A percentile compares a stretch with the other conserved stretches of the same genome.
Evolutionary conservation across 768 basidiomycete genomes (phyloP).

Genomic region (Saitozyma sp.): DNA sequence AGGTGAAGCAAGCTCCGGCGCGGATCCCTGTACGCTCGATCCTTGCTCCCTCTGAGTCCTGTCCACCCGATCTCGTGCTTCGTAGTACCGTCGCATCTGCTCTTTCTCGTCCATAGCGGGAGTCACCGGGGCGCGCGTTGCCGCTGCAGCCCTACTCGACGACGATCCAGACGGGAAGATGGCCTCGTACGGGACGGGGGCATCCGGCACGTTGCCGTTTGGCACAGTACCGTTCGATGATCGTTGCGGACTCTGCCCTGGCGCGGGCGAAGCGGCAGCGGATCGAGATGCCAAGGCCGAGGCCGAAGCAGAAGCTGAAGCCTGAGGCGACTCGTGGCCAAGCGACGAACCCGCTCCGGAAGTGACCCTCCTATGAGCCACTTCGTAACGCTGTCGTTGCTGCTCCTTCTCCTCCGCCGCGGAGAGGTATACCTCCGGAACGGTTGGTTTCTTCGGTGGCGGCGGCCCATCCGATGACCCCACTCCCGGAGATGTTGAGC

Average conservation of each 20-base stretch:
- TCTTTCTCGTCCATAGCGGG: slow-evolving; percentile 24
- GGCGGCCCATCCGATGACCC: too few relatives aligned
- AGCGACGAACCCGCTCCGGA: too few relatives aligned
- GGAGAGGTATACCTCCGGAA: slow-evolving; percentile 6
- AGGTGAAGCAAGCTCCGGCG: too few relatives aligned
- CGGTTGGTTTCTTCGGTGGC: too few relatives aligned
- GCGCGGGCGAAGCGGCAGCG: too few relatives aligned
- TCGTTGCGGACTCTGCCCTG: too few relatives aligned
- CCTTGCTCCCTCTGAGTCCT: slow-evolving; percentile 1
- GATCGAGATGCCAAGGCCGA: too few relatives aligned
- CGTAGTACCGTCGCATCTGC: slow-evolving; percentile 45
- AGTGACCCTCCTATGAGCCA: slow-evolving; percentile 13
- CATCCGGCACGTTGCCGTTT: neutral
- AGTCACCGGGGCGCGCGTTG: neutral
- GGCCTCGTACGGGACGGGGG: slow-evolving; percentile 1
- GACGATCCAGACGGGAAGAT: slow-evolving; percentile 3
- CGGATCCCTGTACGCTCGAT: too few relatives aligned
- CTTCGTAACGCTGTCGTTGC: slow-evolving; percentile 37
- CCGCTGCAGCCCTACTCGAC: neutral
- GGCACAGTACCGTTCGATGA: too few relatives aligned
- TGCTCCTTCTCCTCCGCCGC: slow-evolving; percentile 43
- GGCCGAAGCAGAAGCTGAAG: neutral
- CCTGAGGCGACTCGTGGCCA: neutral
- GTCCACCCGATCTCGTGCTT: slow-evolving; percentile 34
- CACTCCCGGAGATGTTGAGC: too few relatives aligned